phyloP scores from a whole-genome alignment of 2,329 filamentous ascomycete genomes.

The Periconia sp. region DNA sequence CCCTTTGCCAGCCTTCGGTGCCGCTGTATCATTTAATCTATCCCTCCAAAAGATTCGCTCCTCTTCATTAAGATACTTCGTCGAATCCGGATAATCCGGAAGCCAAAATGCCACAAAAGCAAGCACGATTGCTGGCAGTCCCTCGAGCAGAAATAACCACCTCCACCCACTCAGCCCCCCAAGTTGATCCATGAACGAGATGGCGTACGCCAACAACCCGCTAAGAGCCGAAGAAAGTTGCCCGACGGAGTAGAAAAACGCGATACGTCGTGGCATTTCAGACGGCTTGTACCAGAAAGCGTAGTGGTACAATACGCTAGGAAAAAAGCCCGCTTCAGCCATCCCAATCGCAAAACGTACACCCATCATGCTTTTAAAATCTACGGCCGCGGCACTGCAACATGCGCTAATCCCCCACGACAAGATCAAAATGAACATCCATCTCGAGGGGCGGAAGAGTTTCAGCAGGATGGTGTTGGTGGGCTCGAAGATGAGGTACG shows the following conservation, averaged over 20 bases:
- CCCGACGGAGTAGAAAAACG: conserved; percentile 53
- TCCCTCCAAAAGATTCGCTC: conserved; percentile 14
- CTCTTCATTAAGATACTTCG: conserved; percentile 17
- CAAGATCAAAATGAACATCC: conserved; percentile 24
- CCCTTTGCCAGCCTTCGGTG: conserved; percentile 12
- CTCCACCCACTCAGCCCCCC: conserved; percentile 40
- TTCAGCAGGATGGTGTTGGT: conserved; percentile 22
- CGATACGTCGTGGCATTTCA: conserved; percentile 22
- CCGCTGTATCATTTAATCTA: conserved; percentile 11
- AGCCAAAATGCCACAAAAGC: conserved; percentile 5
- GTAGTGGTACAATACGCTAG: conserved; percentile 48
- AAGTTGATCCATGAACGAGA: conserved; percentile 61
- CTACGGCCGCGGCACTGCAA: conserved; percentile 17
- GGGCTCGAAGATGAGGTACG: conserved; percentile 33
- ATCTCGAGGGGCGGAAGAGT: conserved; percentile 17
- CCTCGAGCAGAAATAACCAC: conserved; percentile 26
- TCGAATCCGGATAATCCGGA: conserved; percentile 17
- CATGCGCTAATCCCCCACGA: conserved; percentile 27
- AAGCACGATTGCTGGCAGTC: conserved; percentile 18
- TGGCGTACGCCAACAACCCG: conserved; percentile 52
- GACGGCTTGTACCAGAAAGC: conserved; percentile 52
- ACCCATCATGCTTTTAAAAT: conserved; percentile 23
- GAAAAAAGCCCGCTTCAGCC: conserved; percentile 11
- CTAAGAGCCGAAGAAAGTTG: conserved; percentile 18
- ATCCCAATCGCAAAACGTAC: conserved; percentile 22